A percentile compares a stretch with the other conserved stretches of the same genome.
phyloP scores from a whole-genome alignment of 257 asterid genomes.

The Penstemon newberryi region DNA sequence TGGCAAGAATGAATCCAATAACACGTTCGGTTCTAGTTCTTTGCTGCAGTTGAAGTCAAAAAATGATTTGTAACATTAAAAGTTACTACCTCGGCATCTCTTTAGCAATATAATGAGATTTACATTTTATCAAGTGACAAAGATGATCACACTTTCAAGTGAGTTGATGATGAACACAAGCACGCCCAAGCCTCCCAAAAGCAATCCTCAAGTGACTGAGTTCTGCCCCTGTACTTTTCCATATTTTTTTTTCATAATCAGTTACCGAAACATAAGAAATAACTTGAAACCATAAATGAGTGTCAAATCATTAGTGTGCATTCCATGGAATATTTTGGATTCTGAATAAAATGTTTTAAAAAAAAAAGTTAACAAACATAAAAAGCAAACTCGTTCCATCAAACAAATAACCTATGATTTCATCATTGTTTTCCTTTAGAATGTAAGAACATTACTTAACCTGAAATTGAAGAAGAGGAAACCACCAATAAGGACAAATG shows the following conservation, averaged over 20 bases:
- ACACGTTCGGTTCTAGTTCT: slow-evolving; percentile 90
- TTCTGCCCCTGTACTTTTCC: slow-evolving; percentile 60
- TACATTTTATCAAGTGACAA: slow-evolving; percentile 34
- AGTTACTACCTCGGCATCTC: slow-evolving; percentile 31
- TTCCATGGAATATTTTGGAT: neutral
- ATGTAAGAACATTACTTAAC: slow-evolving; percentile 38
- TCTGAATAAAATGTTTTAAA: no score
- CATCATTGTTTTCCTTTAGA: slow-evolving; percentile 9
- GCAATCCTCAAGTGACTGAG: slow-evolving; percentile 91
- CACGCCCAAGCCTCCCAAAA: slow-evolving; percentile 99
- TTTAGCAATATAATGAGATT: slow-evolving; percentile 30
- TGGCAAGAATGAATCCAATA: slow-evolving; percentile 89
- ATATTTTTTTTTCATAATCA: slow-evolving; percentile 27
- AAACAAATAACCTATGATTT: slow-evolving; percentile 14
- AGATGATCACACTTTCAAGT: slow-evolving; percentile 74
- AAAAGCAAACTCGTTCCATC: slow-evolving; percentile 1
- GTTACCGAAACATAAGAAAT: slow-evolving; percentile 4
- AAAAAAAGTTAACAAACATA: neutral
- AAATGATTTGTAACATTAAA: slow-evolving; percentile 31
- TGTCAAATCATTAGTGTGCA: slow-evolving; percentile 8
- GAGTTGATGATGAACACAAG: slow-evolving; percentile 93
- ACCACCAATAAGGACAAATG: slow-evolving; percentile 88
- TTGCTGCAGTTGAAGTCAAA: slow-evolving; percentile 73
- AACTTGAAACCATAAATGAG: neutral
- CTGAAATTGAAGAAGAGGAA: slow-evolving; percentile 87